Conservation (phyloP, 345 rosid genomes). For the Litchi chinensis region DNA sequence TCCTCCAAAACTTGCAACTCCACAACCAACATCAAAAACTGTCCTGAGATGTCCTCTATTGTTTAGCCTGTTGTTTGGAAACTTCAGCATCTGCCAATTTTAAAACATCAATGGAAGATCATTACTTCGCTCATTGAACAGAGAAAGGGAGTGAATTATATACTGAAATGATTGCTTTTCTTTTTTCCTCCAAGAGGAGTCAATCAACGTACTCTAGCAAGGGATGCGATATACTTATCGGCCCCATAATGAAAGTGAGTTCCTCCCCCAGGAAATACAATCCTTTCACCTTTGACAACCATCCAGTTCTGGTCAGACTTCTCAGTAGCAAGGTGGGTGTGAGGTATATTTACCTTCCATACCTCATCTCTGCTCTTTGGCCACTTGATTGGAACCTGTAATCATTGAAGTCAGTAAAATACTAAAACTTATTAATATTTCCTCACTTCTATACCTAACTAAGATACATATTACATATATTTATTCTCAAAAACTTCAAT, state of each 20-base stretch:
- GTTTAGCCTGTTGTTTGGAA: conserved; percentile 37
- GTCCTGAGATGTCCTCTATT: conserved; percentile 40
- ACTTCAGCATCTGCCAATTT: conserved; percentile 41
- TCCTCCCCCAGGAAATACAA: conserved; percentile 59
- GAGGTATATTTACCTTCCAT: conserved; percentile 55
- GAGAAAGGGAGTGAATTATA: background rate
- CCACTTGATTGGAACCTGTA: conserved; percentile 46
- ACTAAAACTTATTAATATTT: background rate
- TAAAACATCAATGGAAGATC: conserved; percentile 4
- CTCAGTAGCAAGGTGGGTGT: conserved; percentile 55
- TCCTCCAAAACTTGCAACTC: conserved; percentile 48
- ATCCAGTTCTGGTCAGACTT: conserved; percentile 67
- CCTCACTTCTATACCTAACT: background rate
- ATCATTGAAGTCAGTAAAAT: conserved; percentile 13
- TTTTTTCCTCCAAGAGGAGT: background rate
- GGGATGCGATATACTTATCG: conserved; percentile 37
- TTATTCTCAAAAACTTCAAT: conserved; percentile 8
- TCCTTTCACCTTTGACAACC: conserved; percentile 41
- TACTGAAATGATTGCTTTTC: background rate
- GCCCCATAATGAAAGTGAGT: conserved; percentile 62
- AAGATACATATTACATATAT: background rate
- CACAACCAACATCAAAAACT: conserved; percentile 50
- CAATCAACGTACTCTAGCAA: conserved; percentile 13
- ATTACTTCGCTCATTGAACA: background rate
- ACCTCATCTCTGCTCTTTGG: conserved; percentile 48